Base-by-base conservation (phyloP, 1,284 basidiomycete genomes). In the Pseudozyma flocculosa region DNA sequence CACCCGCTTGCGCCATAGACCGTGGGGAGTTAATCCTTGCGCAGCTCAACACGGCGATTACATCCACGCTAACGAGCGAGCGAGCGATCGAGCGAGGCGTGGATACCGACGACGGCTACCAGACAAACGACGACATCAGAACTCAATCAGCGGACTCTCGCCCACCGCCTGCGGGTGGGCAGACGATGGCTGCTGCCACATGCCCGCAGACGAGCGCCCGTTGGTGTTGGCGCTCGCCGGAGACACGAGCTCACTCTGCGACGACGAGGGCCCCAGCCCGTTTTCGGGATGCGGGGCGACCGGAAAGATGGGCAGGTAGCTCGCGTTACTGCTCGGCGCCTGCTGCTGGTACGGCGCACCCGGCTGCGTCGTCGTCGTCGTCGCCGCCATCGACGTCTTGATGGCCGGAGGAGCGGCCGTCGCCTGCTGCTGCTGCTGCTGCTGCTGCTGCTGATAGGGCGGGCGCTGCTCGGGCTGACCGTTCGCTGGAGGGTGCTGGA, bases 141-240 rank as follows among this genome's bases (percentile, higher is more conserved):
- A 59, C 47, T 66, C 54, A 40, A 66, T 66, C 59, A 66, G 43
- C n/a, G 59, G 58, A 39, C 56, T 43, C 46, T 66, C 63, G 21
- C 47, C 30, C 21, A 48, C 55, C 0, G 48, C 26, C 23, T 26
- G 23, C 5, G 11, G 32, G 32, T 17, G 42, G 29, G 8, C n/a
- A 41, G 4, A 40, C 41, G 57, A 50, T 11, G 58, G 50, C 40
- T 45, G 55, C 41, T 64, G 61, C 61, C 61, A 64, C 61, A 64
- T 64, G n/a, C 56, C 61, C 34, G 62, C 54, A 44, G 62, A 65
- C 18, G 58, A 65, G 0, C 55, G 58, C 22, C 51, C 62, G n/a
- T 61, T 60, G 30, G 54, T 55, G 42, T 61, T 49, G 14, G 51
- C 47, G 43, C 54, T 64, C 39, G 43, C 22, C 5, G 56, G 57